A percentile compares a stretch with the other conserved stretches of the same genome.
These are phyloP conservation scores for Malus hybrid DNA, from an alignment of 331 rosid species.

Conservation along the genomic window DNA sequence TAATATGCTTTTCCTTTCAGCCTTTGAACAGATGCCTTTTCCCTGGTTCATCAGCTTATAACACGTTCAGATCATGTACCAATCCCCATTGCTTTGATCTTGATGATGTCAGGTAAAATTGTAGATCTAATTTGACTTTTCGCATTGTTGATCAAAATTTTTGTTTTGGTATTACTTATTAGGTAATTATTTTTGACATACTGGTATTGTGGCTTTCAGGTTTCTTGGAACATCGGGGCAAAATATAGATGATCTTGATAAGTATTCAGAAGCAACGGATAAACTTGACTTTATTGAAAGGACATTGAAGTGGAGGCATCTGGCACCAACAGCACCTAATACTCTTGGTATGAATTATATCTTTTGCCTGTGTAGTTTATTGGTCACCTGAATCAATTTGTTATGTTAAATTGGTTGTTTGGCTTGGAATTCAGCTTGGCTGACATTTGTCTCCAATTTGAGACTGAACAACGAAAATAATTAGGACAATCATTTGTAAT, in stretches of 20 bases:
- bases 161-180: neutral
- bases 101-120: conserved; percentile 59
- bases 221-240: conserved; percentile 95
- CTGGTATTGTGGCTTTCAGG: conserved; percentile 34
- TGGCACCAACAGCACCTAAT: conserved; percentile 96
- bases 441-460: conserved; percentile 1
- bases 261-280: conserved; percentile 71
- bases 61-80: conserved; percentile 85
- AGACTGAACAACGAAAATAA: neutral
- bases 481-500: neutral
- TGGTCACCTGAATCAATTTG: neutral
- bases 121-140: neutral
- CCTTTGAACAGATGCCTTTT: conserved; percentile 81
- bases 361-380: conserved; percentile 12
- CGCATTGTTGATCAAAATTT: neutral
- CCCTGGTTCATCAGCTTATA: conserved; percentile 83
- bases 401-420: neutral
- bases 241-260: conserved; percentile 82
- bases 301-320: conserved; percentile 89
- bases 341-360: conserved; percentile 61
- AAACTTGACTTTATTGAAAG: conserved; percentile 89
- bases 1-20: conserved; percentile 44
- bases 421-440: conserved; percentile 4
- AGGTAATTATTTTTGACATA: conserved; percentile 1
- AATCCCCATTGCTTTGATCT: conserved; percentile 90